Evolutionary conservation across 2,329 filamentous ascomycete genomes (phyloP).

Genomic region (Colletotrichum spaethianum): DNA sequence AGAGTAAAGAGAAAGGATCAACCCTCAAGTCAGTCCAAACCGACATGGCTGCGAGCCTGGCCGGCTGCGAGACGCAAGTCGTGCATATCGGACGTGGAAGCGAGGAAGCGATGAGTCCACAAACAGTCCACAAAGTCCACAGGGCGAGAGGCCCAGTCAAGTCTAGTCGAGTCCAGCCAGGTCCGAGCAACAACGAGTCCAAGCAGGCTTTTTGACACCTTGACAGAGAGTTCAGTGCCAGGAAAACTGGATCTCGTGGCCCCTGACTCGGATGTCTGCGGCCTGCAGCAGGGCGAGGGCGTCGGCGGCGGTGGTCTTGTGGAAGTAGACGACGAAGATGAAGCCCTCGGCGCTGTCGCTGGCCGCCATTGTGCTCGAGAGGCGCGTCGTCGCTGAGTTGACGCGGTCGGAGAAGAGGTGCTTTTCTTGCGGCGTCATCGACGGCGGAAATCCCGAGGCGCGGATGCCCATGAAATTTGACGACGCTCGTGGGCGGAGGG

Average conservation of each 20-base stretch:
- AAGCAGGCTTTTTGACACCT: background rate
- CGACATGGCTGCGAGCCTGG: background rate
- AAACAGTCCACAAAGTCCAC: background rate
- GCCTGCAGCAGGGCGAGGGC: slow-evolving; percentile 33
- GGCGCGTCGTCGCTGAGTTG: slow-evolving; percentile 35
- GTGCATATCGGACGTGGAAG: background rate
- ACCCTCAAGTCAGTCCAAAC: slow-evolving; percentile 8
- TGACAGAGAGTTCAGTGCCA: slow-evolving; percentile 30
- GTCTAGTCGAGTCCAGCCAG: background rate
- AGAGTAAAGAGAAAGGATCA: slow-evolving; percentile 32
- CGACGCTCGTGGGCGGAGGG: slow-evolving; percentile 37
- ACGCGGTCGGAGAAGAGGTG: slow-evolving; percentile 35
- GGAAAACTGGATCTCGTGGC: slow-evolving; percentile 35
- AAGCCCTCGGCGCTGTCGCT: slow-evolving; percentile 23
- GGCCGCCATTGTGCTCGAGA: slow-evolving; percentile 37
- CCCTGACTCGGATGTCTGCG: slow-evolving; percentile 38
- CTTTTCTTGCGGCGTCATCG: slow-evolving; percentile 37
- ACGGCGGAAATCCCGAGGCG: slow-evolving; percentile 29
- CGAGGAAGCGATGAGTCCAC: background rate
- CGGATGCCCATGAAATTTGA: slow-evolving; percentile 39
- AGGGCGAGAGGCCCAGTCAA: background rate
- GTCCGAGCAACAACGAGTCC: background rate
- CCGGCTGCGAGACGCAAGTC: background rate
- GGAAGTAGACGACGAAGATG: slow-evolving; percentile 39
- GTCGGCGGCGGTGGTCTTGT: slow-evolving; percentile 35